Evolutionary conservation across 2,329 filamentous ascomycete genomes (phyloP), one percentile per base, ranked within the genome.

Genomic region (Colletotrichum graminicola): DNA sequence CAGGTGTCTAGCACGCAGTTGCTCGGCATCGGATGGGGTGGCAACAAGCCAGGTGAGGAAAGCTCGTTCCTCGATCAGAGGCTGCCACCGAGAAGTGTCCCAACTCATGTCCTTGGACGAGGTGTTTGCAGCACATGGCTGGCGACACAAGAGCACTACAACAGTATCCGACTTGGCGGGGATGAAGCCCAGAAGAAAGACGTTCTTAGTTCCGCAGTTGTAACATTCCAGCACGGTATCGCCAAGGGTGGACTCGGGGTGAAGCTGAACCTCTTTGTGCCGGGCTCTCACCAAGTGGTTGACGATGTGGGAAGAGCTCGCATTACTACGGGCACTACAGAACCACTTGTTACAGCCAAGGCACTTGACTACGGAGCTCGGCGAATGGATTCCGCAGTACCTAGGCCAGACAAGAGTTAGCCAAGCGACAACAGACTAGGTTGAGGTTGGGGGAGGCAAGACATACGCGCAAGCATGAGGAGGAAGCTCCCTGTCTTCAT

Each of bases 71-170:
- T 98, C 95, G 75, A 99, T 98, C 70, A 99, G 87, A 16, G 96
- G 96, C 80, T 98, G 95, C 96, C 96, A 99, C 79, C 95, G 91
- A 34, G 95, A 97, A 7, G 95, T 97, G 80, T 99, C 96, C 96
- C 96, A 99, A 81, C 96, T 99, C 95, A 99, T 98, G 78, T 99
- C 96, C 83, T 99, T 99, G 75, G 94, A 95, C 43, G 96, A 98
- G 1, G 95, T 93, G 84, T 93, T 95, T 36, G 96, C 92, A 43
- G 95, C 96, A 81, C 96, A 99, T 57, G 96, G 96, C 82, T 98
- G 96, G 73, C 96, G 94, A 81, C 96, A 99, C 47, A 99, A 89
- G 55, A 99, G 90, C 32, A 99, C 96, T 10, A 99, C 97, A 36
- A 99, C 96, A 0, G 96, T 98, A 78, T 99, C 97, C 14, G 96